Base-by-base conservation (phyloP, 2,329 filamentous ascomycete species). In the Apiospora saccharicola region DNA sequence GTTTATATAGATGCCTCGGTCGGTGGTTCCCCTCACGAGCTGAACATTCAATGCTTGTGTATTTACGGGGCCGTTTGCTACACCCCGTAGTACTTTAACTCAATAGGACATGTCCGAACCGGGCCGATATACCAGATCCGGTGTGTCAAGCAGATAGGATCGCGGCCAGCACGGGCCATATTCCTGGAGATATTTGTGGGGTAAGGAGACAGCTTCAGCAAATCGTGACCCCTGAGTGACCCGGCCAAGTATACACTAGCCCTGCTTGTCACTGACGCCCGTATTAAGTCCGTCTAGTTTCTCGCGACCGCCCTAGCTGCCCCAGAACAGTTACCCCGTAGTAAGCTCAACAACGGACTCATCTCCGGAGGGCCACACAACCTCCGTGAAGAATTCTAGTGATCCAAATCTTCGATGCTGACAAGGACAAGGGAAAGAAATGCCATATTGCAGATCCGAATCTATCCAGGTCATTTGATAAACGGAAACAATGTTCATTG, bases 211-310 rank as follows among this genome's bases (percentile, higher is more conserved):
- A 13, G 8, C 8, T 4, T 1, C 34, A 64, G 57, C 57, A 41
- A 64, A 64, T 64, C 2, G 57, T 13, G 19, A 41, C 57, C 57
- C 57, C 34, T 64, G 57, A 41, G 22, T 13, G 8, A 64, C 57
- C 57, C 53, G 57, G 57, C 30, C 57, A 64, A 64, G 34, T 64
- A 64, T 41, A 64, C 57, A 64, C 57, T 64, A 64, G 57, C 57
- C 57, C 4, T 41, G 34, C 57, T 41, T 37, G 57, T 64, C 57
- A 41, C 19, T 64, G 10, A 41, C 34, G 57, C 4, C 57, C 57
- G 57, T 41, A 13, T 64, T n/a, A 34, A 3, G 19, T 19, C 22
- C 34, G 19, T 5, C 57, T 41, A 41, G 34, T 41, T 41, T 30
- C 34, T 64, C 30, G 57, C 8, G 4, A 1, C 22, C 57, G 34